Evolutionary conservation across 768 basidiomycete genomes (phyloP).

Genomic region (Scleroderma bovista): DNA sequence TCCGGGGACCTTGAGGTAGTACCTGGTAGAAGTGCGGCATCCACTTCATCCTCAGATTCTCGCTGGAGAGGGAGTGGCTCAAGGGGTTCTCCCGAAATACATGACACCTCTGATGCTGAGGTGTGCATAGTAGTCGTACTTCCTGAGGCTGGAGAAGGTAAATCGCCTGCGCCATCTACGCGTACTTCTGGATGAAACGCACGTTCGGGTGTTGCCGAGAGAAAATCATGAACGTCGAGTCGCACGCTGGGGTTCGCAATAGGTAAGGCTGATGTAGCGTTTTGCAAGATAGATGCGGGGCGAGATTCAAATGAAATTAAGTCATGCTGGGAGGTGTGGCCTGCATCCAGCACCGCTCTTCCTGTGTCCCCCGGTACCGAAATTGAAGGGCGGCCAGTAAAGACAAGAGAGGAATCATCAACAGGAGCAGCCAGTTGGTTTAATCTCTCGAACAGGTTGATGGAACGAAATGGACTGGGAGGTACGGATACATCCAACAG

Average conservation of each 20-base stretch:
- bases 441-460: conserved; percentile 26
- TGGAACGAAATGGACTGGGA: conserved; percentile 28
- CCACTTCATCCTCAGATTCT: not conserved
- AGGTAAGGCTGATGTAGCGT: not conserved
- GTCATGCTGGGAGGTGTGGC: conserved; percentile 20
- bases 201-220: conserved; percentile 17
- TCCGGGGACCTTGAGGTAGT: not conserved
- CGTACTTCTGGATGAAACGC: conserved; percentile 6
- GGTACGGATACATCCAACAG: conserved; percentile 12
- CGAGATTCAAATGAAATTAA: conserved; percentile 42
- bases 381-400: not conserved
- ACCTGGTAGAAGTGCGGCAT: not conserved
- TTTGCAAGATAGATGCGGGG: conserved; percentile 19
- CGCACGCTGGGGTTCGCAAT: conserved; percentile 1
- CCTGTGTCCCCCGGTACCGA: conserved; percentile 1
- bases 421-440: conserved; percentile 11
- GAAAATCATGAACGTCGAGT: conserved; percentile 18
- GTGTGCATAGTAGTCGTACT: not conserved
- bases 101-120: not conserved
- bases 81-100: not conserved
- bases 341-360: conserved; percentile 1
- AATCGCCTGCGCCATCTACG: not conserved
- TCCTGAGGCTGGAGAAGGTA: not conserved
- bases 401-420: conserved; percentile 1
- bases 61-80: not conserved